Base-by-base conservation (phyloP, 2,329 filamentous ascomycete genomes). In the Stenocarpella maydis region DNA sequence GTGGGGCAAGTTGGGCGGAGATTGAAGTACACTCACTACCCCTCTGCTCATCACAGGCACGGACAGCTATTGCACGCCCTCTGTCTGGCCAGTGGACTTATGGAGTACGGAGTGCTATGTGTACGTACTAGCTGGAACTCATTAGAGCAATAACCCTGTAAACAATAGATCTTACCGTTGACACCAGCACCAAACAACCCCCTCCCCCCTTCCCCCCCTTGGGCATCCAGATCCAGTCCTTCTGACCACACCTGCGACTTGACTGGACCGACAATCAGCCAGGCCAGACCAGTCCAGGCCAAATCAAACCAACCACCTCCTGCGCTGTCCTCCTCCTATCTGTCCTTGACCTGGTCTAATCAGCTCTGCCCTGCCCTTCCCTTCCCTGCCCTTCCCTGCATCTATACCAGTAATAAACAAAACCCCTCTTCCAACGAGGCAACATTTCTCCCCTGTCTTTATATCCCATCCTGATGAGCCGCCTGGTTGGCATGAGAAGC, bases 271-370 rank as follows among this genome's bases (percentile, higher is more conserved):
- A 37, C 34, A 37, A 37, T 37, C 34, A 37, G 12, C 34, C 5
- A 37, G 12, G 12, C 34, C 34, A 37, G 34, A 37, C 34, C n/a
- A n/a, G n/a, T n/a, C n/a, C 31, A 31, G 31, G 8, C 31, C 31
- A 15, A 15, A 43, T 17, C 45, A n/a, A 45, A 60, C 24, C 55
- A 61, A 61, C 55, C 58, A 63, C 43, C 58, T 63, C 43, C 9
- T 63, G 58, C 58, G 49, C 49, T 63, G 58, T 49, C 58, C 58
- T 61, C 41, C 58, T 61, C 41, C 47, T n/a, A 17, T 24, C 41
- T 47, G 47, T 31, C 14, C 31, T 31, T 39, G 34, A 39, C n/a
- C 31, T 31, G 31, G 8, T 31, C 31, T 31, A 8, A 31, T 8
- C 31, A 4, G 31, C 58, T 47, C 54, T 55, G 34, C 37, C 19